phyloP scores from a whole-genome alignment of 2,329 filamentous ascomycete genomes.

The Pseudogymnoascus sp. region DNA sequence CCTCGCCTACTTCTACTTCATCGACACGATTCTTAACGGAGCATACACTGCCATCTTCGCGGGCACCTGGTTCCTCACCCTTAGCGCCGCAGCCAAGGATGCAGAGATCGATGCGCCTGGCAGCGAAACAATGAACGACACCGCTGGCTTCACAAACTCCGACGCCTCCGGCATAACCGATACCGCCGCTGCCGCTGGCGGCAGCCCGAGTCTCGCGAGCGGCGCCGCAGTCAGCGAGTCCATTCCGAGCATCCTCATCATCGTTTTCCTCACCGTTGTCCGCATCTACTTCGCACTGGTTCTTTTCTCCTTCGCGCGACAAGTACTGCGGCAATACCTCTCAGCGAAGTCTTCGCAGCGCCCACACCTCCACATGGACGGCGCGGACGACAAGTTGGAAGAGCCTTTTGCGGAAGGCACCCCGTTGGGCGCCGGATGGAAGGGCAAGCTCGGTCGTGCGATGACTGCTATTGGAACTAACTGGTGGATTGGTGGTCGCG shows the following conservation, averaged over 20 bases:
- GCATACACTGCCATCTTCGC: slow-evolving; percentile 78
- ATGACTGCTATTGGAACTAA: slow-evolving; percentile 67
- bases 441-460: slow-evolving; percentile 67
- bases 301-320: slow-evolving; percentile 74
- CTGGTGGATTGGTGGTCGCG: slow-evolving; percentile 74
- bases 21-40: slow-evolving; percentile 77
- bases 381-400: slow-evolving; percentile 44
- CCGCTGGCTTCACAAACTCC: slow-evolving; percentile 56
- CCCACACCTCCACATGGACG: slow-evolving; percentile 28
- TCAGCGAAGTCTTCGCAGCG: slow-evolving; percentile 26
- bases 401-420: slow-evolving; percentile 64
- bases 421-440: slow-evolving; percentile 72
- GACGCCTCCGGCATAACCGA: slow-evolving; percentile 38
- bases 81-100: slow-evolving; percentile 32
- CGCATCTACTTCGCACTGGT: slow-evolving; percentile 79
- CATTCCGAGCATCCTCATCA: slow-evolving; percentile 70
- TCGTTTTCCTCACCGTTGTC: slow-evolving; percentile 65
- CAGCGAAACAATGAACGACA: slow-evolving; percentile 44
- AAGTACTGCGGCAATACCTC: slow-evolving; percentile 65
- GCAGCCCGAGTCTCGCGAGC: slow-evolving; percentile 47
- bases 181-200: slow-evolving; percentile 30
- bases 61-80: slow-evolving; percentile 76
- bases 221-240: slow-evolving; percentile 59
- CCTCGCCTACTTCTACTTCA: slow-evolving; percentile 76
- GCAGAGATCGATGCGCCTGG: slow-evolving; percentile 36